Conservation (phyloP, 768 basidiomycete species). For the Agrocybe pediades region DNA sequence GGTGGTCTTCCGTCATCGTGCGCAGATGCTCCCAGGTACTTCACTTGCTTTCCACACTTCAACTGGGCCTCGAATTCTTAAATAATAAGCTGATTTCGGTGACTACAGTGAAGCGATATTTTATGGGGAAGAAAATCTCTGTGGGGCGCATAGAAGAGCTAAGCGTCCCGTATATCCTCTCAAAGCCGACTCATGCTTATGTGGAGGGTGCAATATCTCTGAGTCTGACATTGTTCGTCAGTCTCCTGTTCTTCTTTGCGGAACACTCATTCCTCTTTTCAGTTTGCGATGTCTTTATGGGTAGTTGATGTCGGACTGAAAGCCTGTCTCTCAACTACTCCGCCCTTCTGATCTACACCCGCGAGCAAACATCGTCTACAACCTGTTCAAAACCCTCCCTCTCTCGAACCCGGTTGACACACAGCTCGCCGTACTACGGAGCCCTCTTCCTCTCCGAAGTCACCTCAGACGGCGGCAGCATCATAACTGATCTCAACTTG, state of each 20-base stretch:
- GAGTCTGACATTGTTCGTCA: slow-evolving; percentile 30
- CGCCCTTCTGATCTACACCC: slow-evolving; percentile 36
- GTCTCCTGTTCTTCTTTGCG: neutral
- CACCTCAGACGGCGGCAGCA: slow-evolving; percentile 24
- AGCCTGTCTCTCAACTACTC: slow-evolving; percentile 29
- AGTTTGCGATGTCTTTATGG: slow-evolving; percentile 38
- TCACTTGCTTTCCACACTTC: too few species aligned
- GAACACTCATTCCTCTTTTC: neutral
- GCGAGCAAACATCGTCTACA: slow-evolving; percentile 36
- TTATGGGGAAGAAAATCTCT: slow-evolving; percentile 31
- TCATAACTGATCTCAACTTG: slow-evolving; percentile 34
- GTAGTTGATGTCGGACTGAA: slow-evolving; percentile 34
- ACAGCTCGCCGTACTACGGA: slow-evolving; percentile 36
- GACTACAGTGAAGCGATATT: neutral
- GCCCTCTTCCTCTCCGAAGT: slow-evolving; percentile 35
- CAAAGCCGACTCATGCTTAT: slow-evolving; percentile 38
- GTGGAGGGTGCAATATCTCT: slow-evolving; percentile 37
- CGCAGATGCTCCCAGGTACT: too few species aligned
- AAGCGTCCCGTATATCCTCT: slow-evolving; percentile 30
- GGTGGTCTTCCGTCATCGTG: too few species aligned
- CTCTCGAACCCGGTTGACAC: slow-evolving; percentile 26
- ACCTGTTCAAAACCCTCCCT: slow-evolving; percentile 39
- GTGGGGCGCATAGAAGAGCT: slow-evolving; percentile 23
- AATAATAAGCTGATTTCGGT: too few species aligned
- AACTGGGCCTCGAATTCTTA: too few species aligned